Evolutionary conservation across 305 asterid species (phyloP).

Genomic region (Solanum aculeatissimum): DNA sequence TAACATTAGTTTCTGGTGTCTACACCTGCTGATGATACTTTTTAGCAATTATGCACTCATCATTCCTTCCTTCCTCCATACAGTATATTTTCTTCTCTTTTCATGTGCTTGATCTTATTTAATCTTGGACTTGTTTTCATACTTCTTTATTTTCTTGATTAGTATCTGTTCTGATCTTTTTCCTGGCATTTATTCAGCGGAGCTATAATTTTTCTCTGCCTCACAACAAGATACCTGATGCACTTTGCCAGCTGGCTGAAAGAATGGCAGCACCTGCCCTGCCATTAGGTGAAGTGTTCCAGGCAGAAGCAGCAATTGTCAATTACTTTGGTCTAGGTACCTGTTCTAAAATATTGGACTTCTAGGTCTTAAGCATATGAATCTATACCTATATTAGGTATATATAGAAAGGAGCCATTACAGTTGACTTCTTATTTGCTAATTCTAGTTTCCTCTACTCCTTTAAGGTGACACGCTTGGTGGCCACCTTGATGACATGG

Average conservation of each 20-base stretch:
- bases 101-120: background rate
- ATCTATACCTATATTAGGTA: background rate
- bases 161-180: background rate
- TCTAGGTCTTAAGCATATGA: background rate
- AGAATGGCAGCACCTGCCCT: conserved; percentile 78
- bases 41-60: background rate
- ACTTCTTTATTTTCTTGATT: background rate
- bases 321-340: conserved; percentile 81
- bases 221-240: conserved; percentile 78
- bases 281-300: conserved; percentile 62
- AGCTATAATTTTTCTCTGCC: conserved; percentile 74
- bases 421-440: background rate
- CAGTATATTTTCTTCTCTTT: background rate
- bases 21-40: background rate
- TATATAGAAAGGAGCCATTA: background rate
- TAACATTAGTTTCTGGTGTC: background rate
- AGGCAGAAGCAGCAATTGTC: conserved; percentile 94
- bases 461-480: conserved; percentile 86
- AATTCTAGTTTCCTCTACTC: background rate
- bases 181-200: conserved; percentile 33
- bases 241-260: conserved; percentile 56
- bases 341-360: background rate
- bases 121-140: background rate
- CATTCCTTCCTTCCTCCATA: background rate
- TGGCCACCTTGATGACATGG: conserved; percentile 99